phyloP scores from a whole-genome alignment of 2,329 filamentous ascomycete species.

The Colletotrichum lini region DNA sequence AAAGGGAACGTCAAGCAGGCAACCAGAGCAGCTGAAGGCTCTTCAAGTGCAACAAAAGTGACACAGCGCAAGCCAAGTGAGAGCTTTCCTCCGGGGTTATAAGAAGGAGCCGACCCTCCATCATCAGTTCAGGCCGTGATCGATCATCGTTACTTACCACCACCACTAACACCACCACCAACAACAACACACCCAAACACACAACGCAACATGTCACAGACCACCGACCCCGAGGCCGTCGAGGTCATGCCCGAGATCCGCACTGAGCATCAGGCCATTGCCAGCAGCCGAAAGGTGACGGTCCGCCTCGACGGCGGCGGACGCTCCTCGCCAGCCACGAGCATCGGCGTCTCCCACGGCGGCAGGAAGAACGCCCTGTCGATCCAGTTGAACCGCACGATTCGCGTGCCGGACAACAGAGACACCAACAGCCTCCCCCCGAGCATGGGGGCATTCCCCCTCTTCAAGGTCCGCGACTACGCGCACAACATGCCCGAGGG shows the following conservation, averaged over 20 bases:
- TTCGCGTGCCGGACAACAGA: slow-evolving; percentile 59
- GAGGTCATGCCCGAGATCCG: slow-evolving; percentile 40
- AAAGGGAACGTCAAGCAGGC: background rate
- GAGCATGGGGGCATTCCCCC: slow-evolving; percentile 54
- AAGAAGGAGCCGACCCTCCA: background rate
- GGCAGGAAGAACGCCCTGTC: slow-evolving; percentile 44
- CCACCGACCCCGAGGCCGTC: slow-evolving; percentile 6
- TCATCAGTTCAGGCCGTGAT: background rate
- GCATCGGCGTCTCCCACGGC: slow-evolving; percentile 34
- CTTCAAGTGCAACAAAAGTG: background rate
- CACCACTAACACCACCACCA: background rate
- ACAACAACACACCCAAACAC: background rate
- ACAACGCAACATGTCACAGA: background rate
- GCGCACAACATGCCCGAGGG: slow-evolving; percentile 49
- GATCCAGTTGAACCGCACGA: slow-evolving; percentile 57
- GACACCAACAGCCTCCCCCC: slow-evolving; percentile 52
- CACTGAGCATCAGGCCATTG: slow-evolving; percentile 17
- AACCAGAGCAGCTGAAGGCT: background rate
- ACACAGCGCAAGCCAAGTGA: background rate
- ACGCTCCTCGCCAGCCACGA: background rate
- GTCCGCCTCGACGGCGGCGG: slow-evolving; percentile 19
- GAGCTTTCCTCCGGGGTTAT: background rate
- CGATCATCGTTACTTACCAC: background rate
- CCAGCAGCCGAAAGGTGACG: slow-evolving; percentile 29
- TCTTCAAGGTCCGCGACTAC: slow-evolving; percentile 54